Base-by-base conservation (phyloP, 139 green algal species). In the Coccomyxa sp. region DNA sequence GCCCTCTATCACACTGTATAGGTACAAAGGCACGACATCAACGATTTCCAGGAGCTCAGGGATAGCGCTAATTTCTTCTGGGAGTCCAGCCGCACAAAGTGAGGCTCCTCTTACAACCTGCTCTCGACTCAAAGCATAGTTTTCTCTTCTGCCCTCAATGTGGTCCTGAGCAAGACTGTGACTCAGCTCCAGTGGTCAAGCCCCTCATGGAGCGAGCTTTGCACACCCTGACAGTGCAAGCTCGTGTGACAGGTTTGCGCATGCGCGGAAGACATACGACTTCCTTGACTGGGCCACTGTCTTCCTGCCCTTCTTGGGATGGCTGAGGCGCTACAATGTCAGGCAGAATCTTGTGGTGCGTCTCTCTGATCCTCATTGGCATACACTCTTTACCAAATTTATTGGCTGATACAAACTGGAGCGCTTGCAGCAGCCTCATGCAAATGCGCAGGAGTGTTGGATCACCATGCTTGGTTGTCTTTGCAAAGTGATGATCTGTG, bases 311-410 rank as follows among this genome's bases (percentile, higher is more conserved):
- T 88, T 84, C 80, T 38, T 93, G 2, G 70, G 74, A 6, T 94
- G 90, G 90, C 70, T 93, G 36, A 78, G 86, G 12, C 86, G 41
- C 8, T 94, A 94, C 73, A 84, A 90, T 29, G 68, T 87, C 33
- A 74, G 40, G 16, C 35, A 78, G 33, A 79, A 86, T 22, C 38
- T 89, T 5, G 24, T 84, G 54, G 83, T 91, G 40, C 74, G 84
- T 31, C 24, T 5, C 36, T 3, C 33, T 55, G 16, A 16, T 35
- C 54, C 72, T 34, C 78, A 14, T 33, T 35, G 39, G n/a, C 39
- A 35, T 12, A 64, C 2, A 36, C 29, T 34, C 55, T 76, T 38
- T 27, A 36, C 37, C 39, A 18, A 37, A 36, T 27, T 55, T 35
- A 8, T 34, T 55, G 71, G 8, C 37, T 76, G 14, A 1, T 58